phyloP scores from a whole-genome alignment of 2,329 filamentous ascomycete species.

The Aspergillus aculeatus region DNA sequence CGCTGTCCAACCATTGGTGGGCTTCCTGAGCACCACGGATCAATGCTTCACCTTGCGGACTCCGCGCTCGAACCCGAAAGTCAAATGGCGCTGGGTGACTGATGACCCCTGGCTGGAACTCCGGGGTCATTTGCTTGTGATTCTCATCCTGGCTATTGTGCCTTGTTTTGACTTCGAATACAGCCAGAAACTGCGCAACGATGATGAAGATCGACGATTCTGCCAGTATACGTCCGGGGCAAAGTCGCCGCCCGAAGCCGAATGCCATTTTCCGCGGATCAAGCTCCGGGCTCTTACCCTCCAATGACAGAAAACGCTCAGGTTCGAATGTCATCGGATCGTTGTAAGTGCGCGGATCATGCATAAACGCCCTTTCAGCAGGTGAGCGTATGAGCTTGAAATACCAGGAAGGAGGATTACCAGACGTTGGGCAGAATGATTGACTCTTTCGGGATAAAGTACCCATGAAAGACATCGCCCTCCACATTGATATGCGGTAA shows the following conservation, averaged over 20 bases:
- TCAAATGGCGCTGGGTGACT: neutral
- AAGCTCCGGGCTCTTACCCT: neutral
- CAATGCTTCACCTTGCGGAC: neutral
- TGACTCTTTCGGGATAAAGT: constrained; percentile 8
- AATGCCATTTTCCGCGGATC: neutral
- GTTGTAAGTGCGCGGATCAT: neutral
- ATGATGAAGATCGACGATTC: neutral
- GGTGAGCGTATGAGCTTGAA: neutral
- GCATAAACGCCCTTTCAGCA: neutral
- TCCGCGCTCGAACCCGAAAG: neutral
- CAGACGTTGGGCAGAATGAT: constrained; percentile 14
- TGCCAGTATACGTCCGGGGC: neutral
- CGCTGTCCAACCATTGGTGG: neutral
- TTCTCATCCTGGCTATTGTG: neutral
- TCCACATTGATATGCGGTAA: constrained; percentile 7
- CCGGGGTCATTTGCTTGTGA: neutral
- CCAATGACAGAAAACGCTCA: neutral
- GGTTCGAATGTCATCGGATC: neutral
- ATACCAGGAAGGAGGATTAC: neutral
- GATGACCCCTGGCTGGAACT: neutral
- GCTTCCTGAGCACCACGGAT: neutral
- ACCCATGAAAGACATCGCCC: constrained; percentile 9
- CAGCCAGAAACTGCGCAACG: neutral
- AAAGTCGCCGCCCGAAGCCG: neutral
- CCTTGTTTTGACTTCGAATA: neutral